A percentile compares a stretch with the other conserved stretches of the same genome.
These are phyloP conservation scores for Septoria linicola DNA, from an alignment of 2,329 filamentous ascomycete genomes.

Conservation along the genomic window DNA sequence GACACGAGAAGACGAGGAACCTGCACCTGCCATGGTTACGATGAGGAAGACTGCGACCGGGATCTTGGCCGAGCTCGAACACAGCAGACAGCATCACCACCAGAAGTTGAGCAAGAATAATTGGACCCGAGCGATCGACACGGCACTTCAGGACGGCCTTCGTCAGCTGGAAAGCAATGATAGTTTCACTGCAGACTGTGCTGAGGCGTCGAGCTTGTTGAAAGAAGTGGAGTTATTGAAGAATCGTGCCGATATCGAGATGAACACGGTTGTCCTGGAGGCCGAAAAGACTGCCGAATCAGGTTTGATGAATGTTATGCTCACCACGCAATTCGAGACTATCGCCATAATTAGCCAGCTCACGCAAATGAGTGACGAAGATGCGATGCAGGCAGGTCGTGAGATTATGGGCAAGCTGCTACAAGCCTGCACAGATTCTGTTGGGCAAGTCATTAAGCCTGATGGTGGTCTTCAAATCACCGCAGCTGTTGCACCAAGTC, in stretches of 20 bases:
- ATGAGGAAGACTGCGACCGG: constrained; percentile 88
- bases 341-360: constrained; percentile 80
- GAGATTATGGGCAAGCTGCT: constrained; percentile 74
- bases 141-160: constrained; percentile 81
- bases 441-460: constrained; percentile 84
- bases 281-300: constrained; percentile 80
- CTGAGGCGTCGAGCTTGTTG: constrained; percentile 65
- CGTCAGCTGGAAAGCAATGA: constrained; percentile 72
- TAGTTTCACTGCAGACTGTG: constrained; percentile 58
- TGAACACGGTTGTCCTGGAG: constrained; percentile 73
- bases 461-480: constrained; percentile 66
- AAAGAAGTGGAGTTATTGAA: constrained; percentile 86
- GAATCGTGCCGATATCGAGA: constrained; percentile 76
- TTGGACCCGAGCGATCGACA: constrained; percentile 86
- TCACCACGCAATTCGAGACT: constrained; percentile 90
- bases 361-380: constrained; percentile 75
- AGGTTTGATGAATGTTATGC: constrained; percentile 74
- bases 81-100: constrained; percentile 85
- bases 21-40: constrained; percentile 64
- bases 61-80: constrained; percentile 83
- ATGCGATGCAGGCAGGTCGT: constrained; percentile 78
- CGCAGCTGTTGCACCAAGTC: constrained; percentile 68
- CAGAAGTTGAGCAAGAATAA: constrained; percentile 75
- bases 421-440: constrained; percentile 69
- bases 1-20: constrained; percentile 64